Percentiles rank a stretch among this genome's conserved stretches.
These are phyloP conservation scores for Diaporthe nobilis DNA, from an alignment of 2,329 filamentous ascomycete species.

Conservation along the genomic window DNA sequence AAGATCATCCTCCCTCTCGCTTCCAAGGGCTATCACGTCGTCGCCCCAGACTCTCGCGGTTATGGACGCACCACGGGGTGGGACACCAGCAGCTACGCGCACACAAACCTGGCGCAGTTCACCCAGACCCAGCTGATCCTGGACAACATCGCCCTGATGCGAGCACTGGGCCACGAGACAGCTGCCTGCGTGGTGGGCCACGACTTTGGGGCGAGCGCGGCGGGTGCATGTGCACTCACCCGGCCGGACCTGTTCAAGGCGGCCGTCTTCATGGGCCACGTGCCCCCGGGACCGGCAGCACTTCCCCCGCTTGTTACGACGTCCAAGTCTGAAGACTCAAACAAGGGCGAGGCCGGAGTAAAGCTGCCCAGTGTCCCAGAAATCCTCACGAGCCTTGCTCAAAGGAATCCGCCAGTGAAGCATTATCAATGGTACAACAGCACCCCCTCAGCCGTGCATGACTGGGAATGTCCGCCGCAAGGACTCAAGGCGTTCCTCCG, in stretches of 20 bases:
- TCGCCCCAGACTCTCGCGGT: conserved; percentile 77
- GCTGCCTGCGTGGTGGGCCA: conserved; percentile 70
- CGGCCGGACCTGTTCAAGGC: conserved; percentile 75
- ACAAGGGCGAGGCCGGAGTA: rapidly evolving
- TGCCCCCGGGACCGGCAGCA: conserved; percentile 67
- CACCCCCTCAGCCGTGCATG: conserved; percentile 63
- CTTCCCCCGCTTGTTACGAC: not conserved
- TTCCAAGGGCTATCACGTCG: conserved; percentile 72
- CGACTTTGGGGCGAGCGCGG: conserved; percentile 74
- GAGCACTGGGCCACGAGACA: conserved; percentile 69
- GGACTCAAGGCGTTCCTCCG: conserved; percentile 71
- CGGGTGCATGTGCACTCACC: conserved; percentile 70
- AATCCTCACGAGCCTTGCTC: conserved; percentile 69
- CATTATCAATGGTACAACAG: conserved; percentile 80
- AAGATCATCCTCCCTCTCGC: conserved; percentile 73
- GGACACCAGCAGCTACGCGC: conserved; percentile 70
- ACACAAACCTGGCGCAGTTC: conserved; percentile 69
- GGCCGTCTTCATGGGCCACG: conserved; percentile 74
- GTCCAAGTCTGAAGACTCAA: not conserved
- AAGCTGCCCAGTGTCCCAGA: conserved; percentile 49
- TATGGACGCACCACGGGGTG: conserved; percentile 77
- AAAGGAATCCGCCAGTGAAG: conserved; percentile 70
- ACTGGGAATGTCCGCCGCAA: conserved; percentile 52
- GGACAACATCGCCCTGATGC: conserved; percentile 61
- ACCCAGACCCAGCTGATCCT: conserved; percentile 25